Base-by-base conservation (phyloP, 1,284 basidiomycete species). In the Ganoderma boninense region DNA sequence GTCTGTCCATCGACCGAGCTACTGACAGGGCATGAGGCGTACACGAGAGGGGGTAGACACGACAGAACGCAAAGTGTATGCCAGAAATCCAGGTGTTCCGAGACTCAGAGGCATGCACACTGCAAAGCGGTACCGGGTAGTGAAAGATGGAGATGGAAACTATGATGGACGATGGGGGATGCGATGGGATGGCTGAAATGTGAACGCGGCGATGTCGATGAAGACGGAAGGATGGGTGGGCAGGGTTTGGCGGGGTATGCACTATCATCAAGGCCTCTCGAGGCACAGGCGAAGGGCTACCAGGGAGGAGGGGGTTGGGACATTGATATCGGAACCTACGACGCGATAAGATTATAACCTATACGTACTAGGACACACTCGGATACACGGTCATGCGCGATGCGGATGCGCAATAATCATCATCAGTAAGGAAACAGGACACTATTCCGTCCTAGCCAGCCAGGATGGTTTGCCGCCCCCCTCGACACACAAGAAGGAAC, bases 301-400 rank as follows among this genome's bases (percentile, higher is more conserved):
- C 35, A 26, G 42, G 43, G 32, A 11, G 13, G 26, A 43, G 26
- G 26, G 43, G 44, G 35, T 44, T 26, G 38, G 26, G 44, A 43
- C 38, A 23, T 40, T 40, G 38, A 62, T 43, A 62, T 62, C 40
- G 38, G 38, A 23, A 62, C 60, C 40, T 43, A 62, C 38, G 60
- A 18, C 40, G 40, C 59, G 69, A 59, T 64, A 57, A 64, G 57
- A 70, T 70, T 70, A 72, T 72, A 72, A 72, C 69, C 64, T 72
- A 70, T 72, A 72, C 69, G 66, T 66, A 72, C 69, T 72, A 29
- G 66, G 61, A 72, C 71, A 72, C 66, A 64, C 68, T 69, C 59
- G 46, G 67, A 69, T 69, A 72, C 71, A 72, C 64, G 63, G 69
- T 60, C 29, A 64, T 52, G 38, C 43, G 10, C 49, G 56, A 49